These are phyloP conservation scores for Calendula officinalis DNA, from an alignment of 129 eudicot species.

Conservation along the genomic window DNA sequence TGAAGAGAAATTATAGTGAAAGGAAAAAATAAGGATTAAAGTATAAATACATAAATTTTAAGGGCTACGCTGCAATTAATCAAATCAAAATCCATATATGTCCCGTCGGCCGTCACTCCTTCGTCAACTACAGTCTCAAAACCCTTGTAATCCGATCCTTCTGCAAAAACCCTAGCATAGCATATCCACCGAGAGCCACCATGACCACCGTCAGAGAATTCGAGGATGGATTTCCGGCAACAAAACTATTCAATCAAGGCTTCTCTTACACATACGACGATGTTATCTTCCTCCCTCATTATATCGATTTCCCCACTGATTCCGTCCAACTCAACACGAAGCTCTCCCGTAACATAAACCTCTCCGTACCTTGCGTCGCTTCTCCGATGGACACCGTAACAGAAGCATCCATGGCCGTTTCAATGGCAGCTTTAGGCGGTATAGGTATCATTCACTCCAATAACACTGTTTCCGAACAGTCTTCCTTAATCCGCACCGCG, in stretches of 20 bases:
- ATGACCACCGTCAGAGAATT: conserved; percentile 4
- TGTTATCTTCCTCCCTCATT: conserved; percentile 89
- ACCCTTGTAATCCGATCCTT: too few species aligned
- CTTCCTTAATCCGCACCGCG: conserved; percentile 43
- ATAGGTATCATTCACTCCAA: conserved; percentile 77
- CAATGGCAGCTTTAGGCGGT: conserved; percentile 81
- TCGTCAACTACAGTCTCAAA: too few species aligned
- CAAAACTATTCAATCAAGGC: conserved; percentile 70
- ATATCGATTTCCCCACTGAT: conserved; percentile 86
- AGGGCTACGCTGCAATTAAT: too few species aligned
- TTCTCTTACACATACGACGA: conserved; percentile 90
- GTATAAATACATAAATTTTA: too few species aligned
- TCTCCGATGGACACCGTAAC: conserved; percentile 99
- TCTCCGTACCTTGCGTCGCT: conserved; percentile 78
- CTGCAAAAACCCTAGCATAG: too few species aligned
- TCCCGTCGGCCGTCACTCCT: too few species aligned
- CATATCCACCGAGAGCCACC: neutral
- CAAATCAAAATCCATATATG: too few species aligned
- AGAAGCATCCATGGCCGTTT: conserved; percentile 79
- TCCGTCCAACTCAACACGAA: conserved; percentile 60
- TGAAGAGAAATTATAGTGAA: too few species aligned
- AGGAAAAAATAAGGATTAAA: too few species aligned
- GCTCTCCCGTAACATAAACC: conserved; percentile 59
- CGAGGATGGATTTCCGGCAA: conserved; percentile 75
- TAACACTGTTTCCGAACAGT: conserved; percentile 54